Evolutionary conservation across 2,329 filamentous ascomycete genomes (phyloP).

Genomic region (Fusarium dimerum): DNA sequence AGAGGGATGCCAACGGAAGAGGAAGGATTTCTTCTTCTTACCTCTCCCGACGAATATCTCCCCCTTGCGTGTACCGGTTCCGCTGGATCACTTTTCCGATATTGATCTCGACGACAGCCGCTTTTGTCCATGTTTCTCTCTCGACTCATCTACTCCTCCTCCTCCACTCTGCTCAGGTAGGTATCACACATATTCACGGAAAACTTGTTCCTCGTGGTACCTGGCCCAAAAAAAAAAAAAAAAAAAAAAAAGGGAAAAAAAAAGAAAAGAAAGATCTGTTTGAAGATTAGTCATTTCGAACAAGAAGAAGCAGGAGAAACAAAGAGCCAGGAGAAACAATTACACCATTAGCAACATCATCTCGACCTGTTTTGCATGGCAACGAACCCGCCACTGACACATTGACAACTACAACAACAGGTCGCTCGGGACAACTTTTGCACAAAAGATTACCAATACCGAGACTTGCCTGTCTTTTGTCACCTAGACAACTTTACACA

Average conservation of each 20-base stretch:
- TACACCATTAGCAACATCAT: not conserved
- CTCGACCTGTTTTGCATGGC: constrained; percentile 17
- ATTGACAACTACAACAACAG: constrained; percentile 5
- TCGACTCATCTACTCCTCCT: not conserved
- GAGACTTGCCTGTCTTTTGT: constrained; percentile 17
- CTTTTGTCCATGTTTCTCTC: not conserved
- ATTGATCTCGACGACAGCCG: too few species aligned
- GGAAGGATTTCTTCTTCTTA: not conserved
- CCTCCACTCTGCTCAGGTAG: not conserved
- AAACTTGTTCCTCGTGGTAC: too few species aligned
- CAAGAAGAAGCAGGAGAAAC: not conserved
- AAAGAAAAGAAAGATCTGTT: constrained; percentile 1
- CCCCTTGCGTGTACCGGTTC: too few species aligned
- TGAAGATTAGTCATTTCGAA: not conserved
- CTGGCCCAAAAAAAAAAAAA: too few species aligned
- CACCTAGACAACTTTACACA: constrained; percentile 25
- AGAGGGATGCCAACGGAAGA: constrained; percentile 2
- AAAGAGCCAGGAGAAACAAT: not conserved
- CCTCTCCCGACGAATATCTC: not conserved
- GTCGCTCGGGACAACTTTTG: constrained; percentile 4
- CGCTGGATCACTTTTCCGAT: too few species aligned
- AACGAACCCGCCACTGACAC: constrained; percentile 21
- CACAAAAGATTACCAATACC: not conserved
- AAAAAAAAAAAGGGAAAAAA: not conserved
- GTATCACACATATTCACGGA: not conserved